These are phyloP conservation scores for Ceratocystis destructans DNA, from an alignment of 2,329 filamentous ascomycete species.

Conservation along the genomic window DNA sequence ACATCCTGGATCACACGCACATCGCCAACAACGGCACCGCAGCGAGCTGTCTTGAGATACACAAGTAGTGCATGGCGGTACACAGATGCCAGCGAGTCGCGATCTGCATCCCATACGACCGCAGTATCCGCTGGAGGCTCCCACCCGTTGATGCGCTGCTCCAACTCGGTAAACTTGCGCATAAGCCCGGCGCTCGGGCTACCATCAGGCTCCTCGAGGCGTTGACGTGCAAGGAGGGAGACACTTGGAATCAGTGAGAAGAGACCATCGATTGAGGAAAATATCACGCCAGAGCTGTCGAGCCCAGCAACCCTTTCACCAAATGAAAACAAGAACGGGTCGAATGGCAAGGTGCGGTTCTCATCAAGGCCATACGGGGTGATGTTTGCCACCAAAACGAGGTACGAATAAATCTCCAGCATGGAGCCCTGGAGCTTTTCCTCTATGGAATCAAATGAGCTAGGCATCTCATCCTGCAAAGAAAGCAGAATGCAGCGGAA, in stretches of 20 bases:
- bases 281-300: constrained; percentile 16
- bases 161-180: constrained; percentile 13
- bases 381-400: constrained; percentile 18
- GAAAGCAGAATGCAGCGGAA: constrained; percentile 16
- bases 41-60: constrained; percentile 16
- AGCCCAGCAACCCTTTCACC: constrained; percentile 14
- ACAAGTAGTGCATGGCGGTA: constrained; percentile 16
- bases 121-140: constrained; percentile 11
- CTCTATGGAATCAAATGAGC: constrained; percentile 16
- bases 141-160: constrained; percentile 16
- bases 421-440: constrained; percentile 18
- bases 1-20: constrained; percentile 17
- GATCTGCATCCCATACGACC: constrained; percentile 16
- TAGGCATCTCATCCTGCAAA: constrained; percentile 18
- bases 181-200: constrained; percentile 1
- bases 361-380: constrained; percentile 18
- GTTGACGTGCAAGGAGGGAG: constrained; percentile 13
- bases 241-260: constrained; percentile 16
- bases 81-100: constrained; percentile 17
- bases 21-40: constrained; percentile 14
- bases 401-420: constrained; percentile 19
- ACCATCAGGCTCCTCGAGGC: constrained; percentile 17
- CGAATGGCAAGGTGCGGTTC: constrained; percentile 17
- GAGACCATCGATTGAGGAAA: constrained; percentile 18
- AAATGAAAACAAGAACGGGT: constrained; percentile 17